Base-by-base conservation (phyloP, 768 basidiomycete genomes). In the Jaapia argillacea region DNA sequence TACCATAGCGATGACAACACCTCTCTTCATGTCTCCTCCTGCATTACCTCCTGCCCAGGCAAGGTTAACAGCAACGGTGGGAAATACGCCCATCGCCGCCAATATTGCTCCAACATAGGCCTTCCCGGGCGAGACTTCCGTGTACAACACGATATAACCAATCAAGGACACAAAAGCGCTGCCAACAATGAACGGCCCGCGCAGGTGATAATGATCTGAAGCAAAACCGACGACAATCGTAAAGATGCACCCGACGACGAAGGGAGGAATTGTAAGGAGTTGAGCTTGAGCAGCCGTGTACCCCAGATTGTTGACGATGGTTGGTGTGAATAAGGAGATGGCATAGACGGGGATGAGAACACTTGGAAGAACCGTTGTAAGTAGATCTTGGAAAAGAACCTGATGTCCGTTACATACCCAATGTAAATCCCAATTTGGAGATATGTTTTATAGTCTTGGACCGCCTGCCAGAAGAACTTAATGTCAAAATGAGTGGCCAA, bases 31-130 rank as follows among this genome's bases (percentile, higher is more conserved):
- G 50, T 75, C 75, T 20, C 78, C 75, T 20, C 77, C 77, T 0
- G 72, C 68, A 42, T 76, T 74, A 5, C 71, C 70, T 2, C 69
- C 65, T 2, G 63, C 70, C 79, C 79, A 81, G 26, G 75, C 73
- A 2, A 80, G 55, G 22, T 55, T 53, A 16, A 76, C 60, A 4
- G 62, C 60, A 41, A 77, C 63, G 4, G 67, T 69, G 1, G 79
- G 73, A 50, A 60, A 78, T 4, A 75, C 69, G 16, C 77, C 78
- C 16, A 65, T 56, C 3, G 75, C 71, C 22, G 73, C 69, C 31
- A 79, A 56, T 24, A 79, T 44, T 4, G 71, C 58, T 2, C 72
- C 77, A 5, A 60, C 55, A 48, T 79, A 79, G 10, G 28, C 28
- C 16, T 33, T 33, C 4, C 49, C 49, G 1, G 51, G 46, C 12